A percentile compares a stretch with the other conserved stretches of the same genome.
Evolutionary conservation across 257 asterid genomes (phyloP).

Genomic region (Dorcoceras hygrometricum): DNA sequence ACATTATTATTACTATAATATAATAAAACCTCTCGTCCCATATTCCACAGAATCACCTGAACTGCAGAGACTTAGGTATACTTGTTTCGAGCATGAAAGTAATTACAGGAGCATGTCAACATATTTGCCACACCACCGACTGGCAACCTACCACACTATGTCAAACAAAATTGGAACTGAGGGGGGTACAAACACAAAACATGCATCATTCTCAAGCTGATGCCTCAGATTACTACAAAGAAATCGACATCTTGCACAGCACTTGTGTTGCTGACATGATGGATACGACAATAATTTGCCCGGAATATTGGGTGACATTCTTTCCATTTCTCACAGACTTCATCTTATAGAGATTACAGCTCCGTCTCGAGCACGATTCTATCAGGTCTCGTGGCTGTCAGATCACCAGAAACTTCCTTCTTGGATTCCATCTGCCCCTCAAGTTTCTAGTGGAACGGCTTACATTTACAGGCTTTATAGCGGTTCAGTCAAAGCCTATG

Average conservation of each 20-base stretch:
- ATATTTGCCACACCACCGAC: conserved; percentile 15
- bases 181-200: conserved; percentile 15
- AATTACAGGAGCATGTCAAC: background rate
- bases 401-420: background rate
- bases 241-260: conserved; percentile 8
- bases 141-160: conserved; percentile 18
- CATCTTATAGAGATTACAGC: background rate
- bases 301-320: background rate
- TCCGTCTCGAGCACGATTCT: background rate
- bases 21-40: too few relatives aligned
- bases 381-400: background rate
- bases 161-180: conserved; percentile 26
- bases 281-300: background rate
- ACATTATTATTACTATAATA: too few relatives aligned
- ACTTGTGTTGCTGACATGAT: background rate
- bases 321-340: background rate
- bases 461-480: conserved; percentile 1
- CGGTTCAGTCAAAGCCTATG: conserved; percentile 28
- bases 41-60: background rate
- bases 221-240: conserved; percentile 14
- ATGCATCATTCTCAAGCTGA: background rate
- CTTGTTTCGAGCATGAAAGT: background rate
- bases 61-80: background rate
- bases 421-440: background rate
- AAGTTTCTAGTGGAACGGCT: background rate